Evolutionary conservation across 2,329 filamentous ascomycete species (phyloP).

Genomic region (Fusarium gaditjirri): DNA sequence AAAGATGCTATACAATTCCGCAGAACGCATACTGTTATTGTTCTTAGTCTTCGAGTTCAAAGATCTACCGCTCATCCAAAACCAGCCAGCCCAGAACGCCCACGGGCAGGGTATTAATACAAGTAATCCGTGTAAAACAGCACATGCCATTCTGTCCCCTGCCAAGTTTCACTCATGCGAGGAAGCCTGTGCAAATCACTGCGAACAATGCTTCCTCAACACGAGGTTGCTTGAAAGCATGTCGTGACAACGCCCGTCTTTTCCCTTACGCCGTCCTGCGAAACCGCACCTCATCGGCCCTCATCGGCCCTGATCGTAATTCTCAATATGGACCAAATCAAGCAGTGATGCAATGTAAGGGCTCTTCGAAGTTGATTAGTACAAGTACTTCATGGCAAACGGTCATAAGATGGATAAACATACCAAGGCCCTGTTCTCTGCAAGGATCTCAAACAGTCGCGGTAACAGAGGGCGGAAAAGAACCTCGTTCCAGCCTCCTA

Average conservation of each 20-base stretch:
- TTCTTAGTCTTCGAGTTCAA: conserved; percentile 4
- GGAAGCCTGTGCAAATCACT: conserved; percentile 9
- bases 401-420: conserved; percentile 37
- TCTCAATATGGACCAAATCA: conserved; percentile 50
- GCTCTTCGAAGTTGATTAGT: conserved; percentile 46
- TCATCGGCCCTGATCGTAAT: conserved; percentile 40
- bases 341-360: conserved; percentile 55
- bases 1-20: background rate
- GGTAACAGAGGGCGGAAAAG: conserved; percentile 74
- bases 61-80: conserved; percentile 23
- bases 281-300: conserved; percentile 24
- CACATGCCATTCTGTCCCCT: conserved; percentile 18
- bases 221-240: background rate
- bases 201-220: conserved; percentile 4
- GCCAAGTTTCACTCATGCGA: conserved; percentile 28
- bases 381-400: background rate
- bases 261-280: conserved; percentile 12
- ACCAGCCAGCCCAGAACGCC: conserved; percentile 35
- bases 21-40: background rate
- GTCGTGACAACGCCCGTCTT: conserved; percentile 20
- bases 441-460: conserved; percentile 74
- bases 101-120: conserved; percentile 44
- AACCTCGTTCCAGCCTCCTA: conserved; percentile 71
- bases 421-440: conserved; percentile 73
- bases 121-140: conserved; percentile 31